Conservation (phyloP, 768 basidiomycete species). For the Boletus reticulatus region DNA sequence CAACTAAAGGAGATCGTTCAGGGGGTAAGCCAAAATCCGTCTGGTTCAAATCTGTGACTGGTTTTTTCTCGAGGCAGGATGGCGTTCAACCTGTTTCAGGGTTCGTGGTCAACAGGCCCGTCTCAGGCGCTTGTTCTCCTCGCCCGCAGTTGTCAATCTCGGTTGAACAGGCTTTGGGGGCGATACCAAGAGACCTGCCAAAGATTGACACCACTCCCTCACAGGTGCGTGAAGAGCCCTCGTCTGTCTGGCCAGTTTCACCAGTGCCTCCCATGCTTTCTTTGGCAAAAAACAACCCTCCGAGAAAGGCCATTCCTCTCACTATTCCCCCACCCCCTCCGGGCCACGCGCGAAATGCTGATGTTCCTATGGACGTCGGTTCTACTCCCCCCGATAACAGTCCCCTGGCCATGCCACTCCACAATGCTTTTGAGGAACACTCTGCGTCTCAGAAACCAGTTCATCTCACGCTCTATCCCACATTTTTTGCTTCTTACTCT, state of each 20-base stretch:
- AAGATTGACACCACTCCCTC: slow-evolving; percentile 29
- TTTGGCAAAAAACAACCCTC: slow-evolving; percentile 23
- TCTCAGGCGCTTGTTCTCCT: slow-evolving; percentile 13
- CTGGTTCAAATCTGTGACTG: slow-evolving; percentile 40
- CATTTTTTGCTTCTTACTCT: slow-evolving; percentile 7
- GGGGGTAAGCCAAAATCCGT: slow-evolving; percentile 23
- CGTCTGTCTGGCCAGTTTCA: slow-evolving; percentile 31
- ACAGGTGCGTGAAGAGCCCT: slow-evolving; percentile 24
- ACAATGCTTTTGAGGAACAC: slow-evolving; percentile 37
- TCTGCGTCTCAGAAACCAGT: slow-evolving; percentile 15
- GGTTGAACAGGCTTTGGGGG: slow-evolving; percentile 37
- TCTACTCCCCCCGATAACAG: slow-evolving; percentile 22
- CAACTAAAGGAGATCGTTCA: slow-evolving; percentile 16
- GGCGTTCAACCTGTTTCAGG: slow-evolving; percentile 8
- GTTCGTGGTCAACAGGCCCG: slow-evolving; percentile 20
- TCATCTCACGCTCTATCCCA: slow-evolving; percentile 17
- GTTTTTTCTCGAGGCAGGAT: slow-evolving; percentile 28
- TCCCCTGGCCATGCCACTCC: slow-evolving; percentile 39
- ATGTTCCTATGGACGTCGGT: slow-evolving; percentile 37
- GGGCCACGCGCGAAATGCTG: slow-evolving; percentile 29
- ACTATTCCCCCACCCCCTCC: slow-evolving; percentile 33
- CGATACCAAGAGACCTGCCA: slow-evolving; percentile 26
- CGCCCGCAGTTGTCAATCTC: slow-evolving; percentile 43
- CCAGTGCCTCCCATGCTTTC: too few relatives aligned
- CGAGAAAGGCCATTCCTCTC: slow-evolving; percentile 35